Evolutionary conservation across 148 eudicot species (phyloP).

Genomic region (Drosera capensis): DNA sequence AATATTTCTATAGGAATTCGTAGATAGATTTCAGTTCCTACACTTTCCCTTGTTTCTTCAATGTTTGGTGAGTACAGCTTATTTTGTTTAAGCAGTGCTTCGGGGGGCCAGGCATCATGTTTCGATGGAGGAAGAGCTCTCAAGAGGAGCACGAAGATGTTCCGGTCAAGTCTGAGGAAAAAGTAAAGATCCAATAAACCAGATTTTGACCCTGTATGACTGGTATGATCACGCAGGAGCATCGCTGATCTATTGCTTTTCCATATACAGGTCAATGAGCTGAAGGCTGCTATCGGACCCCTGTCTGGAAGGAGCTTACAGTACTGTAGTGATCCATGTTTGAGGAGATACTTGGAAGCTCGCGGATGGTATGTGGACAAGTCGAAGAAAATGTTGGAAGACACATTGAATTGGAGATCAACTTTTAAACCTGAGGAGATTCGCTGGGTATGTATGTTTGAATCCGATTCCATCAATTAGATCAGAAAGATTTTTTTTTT

Average conservation of each 20-base stretch:
- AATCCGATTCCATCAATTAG: not conserved
- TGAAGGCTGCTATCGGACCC: conserved; percentile 42
- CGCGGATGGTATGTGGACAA: conserved; percentile 55
- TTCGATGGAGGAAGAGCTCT: conserved; percentile 18
- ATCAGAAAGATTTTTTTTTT: not conserved
- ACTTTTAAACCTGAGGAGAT: conserved; percentile 55
- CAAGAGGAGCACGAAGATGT: conserved; percentile 12
- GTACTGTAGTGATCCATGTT: conserved; percentile 45
- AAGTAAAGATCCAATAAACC: conserved; percentile 8
- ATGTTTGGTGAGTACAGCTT: too few species aligned
- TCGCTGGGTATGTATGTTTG: conserved; percentile 52
- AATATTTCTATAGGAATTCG: too few species aligned
- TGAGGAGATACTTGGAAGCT: conserved; percentile 51
- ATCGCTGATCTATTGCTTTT: not conserved
- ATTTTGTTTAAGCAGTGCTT: too few species aligned
- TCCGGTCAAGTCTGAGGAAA: conserved; percentile 11
- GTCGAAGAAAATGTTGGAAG: conserved; percentile 59
- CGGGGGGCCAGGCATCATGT: conserved; percentile 4
- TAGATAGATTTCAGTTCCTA: too few species aligned
- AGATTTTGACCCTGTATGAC: not conserved
- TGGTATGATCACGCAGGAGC: not conserved
- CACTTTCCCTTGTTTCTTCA: too few species aligned
- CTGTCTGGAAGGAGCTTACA: conserved; percentile 28
- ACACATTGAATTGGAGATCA: conserved; percentile 46
- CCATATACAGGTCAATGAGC: conserved; percentile 32